These are phyloP conservation scores for Panaeolus papilionaceus DNA, from an alignment of 768 basidiomycete species.

Conservation along the genomic window DNA sequence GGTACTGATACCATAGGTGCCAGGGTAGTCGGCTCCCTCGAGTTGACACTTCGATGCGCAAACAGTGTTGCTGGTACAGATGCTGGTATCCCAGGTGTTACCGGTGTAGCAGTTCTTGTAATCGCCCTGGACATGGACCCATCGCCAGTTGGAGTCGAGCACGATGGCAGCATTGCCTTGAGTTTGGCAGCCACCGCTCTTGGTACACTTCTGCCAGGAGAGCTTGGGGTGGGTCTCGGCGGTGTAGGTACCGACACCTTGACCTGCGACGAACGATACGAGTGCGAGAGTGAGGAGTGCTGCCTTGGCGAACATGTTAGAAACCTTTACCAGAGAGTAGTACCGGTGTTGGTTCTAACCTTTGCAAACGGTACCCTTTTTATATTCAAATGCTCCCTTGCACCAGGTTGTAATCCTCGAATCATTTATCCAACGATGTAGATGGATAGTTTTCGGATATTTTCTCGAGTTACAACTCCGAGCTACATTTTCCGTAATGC, in stretches of 20 bases:
- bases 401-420: neutral
- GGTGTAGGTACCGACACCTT: constrained; percentile 55
- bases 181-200: constrained; percentile 45
- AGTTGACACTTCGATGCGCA: constrained; percentile 45
- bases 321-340: neutral
- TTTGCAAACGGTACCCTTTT: neutral
- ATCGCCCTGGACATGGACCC: constrained; percentile 44
- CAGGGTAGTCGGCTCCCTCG: constrained; percentile 39
- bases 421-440: neutral
- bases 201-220: constrained; percentile 50
- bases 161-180: constrained; percentile 40
- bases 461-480: no score
- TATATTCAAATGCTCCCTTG: neutral
- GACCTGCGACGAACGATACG: constrained; percentile 45
- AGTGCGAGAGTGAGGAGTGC: constrained; percentile 41
- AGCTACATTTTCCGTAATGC: no score
- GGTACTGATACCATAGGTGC: constrained; percentile 55
- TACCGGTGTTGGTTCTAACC: neutral
- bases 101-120: constrained; percentile 60
- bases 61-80: constrained; percentile 53
- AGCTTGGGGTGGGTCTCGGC: constrained; percentile 58
- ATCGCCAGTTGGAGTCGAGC: constrained; percentile 62
- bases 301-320: constrained; percentile 41
- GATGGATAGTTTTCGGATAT: neutral
- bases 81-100: constrained; percentile 56